phyloP scores from a whole-genome alignment of 768 basidiomycete species.

The Hygrocybe punicea region DNA sequence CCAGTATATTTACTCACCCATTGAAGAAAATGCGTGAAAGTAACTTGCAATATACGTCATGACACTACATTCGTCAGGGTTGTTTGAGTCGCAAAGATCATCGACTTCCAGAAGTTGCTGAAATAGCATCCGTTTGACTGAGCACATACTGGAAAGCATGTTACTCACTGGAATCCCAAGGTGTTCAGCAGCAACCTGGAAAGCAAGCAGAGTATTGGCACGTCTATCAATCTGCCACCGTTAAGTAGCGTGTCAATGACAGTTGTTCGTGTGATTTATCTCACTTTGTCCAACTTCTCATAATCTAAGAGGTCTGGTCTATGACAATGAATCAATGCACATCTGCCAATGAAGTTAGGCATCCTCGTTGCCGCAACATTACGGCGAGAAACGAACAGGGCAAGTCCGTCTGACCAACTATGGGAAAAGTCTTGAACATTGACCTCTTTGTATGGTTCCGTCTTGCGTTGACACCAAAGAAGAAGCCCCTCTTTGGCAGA shows the following conservation, averaged over 20 bases:
- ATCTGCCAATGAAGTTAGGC: slow-evolving; percentile 48
- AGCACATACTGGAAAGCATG: not conserved
- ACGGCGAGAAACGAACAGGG: slow-evolving; percentile 60
- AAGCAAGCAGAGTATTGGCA: slow-evolving; percentile 83
- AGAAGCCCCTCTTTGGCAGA: slow-evolving; percentile 96
- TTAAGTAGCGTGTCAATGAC: slow-evolving; percentile 8
- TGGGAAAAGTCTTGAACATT: slow-evolving; percentile 89
- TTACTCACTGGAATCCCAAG: slow-evolving; percentile 82
- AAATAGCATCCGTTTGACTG: not conserved
- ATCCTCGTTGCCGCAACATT: slow-evolving; percentile 2
- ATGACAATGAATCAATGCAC: slow-evolving; percentile 96
- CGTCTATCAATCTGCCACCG: slow-evolving; percentile 64
- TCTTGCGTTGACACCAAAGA: slow-evolving; percentile 98
- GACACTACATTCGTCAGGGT: slow-evolving; percentile 92
- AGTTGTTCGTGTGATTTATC: slow-evolving; percentile 6
- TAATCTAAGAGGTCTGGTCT: slow-evolving; percentile 94
- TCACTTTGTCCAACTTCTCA: slow-evolving; percentile 76
- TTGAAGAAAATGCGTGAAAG: slow-evolving; percentile 97
- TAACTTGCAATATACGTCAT: slow-evolving; percentile 98
- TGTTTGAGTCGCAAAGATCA: slow-evolving; percentile 83
- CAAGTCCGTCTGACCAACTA: slow-evolving; percentile 94
- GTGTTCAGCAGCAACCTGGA: slow-evolving; percentile 81
- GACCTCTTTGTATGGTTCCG: slow-evolving; percentile 85
- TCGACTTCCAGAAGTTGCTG: slow-evolving; percentile 96
- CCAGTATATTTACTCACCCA: slow-evolving; percentile 58